These are phyloP conservation scores for Cylindrotheca closterium DNA, from an alignment of 108 stramenopile genomes.

Conservation along the genomic window DNA sequence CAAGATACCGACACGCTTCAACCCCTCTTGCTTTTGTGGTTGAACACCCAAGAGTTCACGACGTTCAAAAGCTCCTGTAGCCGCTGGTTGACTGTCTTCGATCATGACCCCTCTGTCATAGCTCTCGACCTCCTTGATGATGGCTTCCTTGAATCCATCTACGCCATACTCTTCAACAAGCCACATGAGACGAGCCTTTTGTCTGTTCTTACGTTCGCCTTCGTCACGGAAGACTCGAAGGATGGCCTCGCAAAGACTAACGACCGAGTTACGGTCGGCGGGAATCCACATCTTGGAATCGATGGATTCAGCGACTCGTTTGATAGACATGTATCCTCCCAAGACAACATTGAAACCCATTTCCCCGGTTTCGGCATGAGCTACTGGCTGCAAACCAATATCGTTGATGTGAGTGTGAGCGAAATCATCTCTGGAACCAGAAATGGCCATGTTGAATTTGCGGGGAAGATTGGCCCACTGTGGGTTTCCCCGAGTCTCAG, in stretches of 20 bases:
- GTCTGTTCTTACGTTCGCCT: slow-evolving; percentile 81
- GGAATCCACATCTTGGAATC: slow-evolving; percentile 86
- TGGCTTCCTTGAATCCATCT: slow-evolving; percentile 66
- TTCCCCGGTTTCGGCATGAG: slow-evolving; percentile 82
- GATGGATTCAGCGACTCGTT: slow-evolving; percentile 83
- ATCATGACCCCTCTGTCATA: slow-evolving; percentile 67
- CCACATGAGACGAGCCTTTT: slow-evolving; percentile 91
- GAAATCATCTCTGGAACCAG: slow-evolving; percentile 90
- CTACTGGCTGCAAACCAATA: slow-evolving; percentile 77
- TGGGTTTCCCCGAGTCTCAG: slow-evolving; percentile 82
- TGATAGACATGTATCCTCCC: slow-evolving; percentile 94
- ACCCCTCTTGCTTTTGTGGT: slow-evolving; percentile 83
- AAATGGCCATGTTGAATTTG: slow-evolving; percentile 94
- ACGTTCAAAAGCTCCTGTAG: slow-evolving; percentile 62
- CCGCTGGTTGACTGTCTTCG: slow-evolving; percentile 54
- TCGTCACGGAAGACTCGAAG: slow-evolving; percentile 90
- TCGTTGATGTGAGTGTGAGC: slow-evolving; percentile 96
- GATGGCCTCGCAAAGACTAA: slow-evolving; percentile 79
- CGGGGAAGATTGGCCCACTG: slow-evolving; percentile 87
- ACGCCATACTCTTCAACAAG: slow-evolving; percentile 91
- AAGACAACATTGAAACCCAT: slow-evolving; percentile 94
- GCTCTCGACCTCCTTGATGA: slow-evolving; percentile 71
- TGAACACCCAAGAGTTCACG: slow-evolving; percentile 90
- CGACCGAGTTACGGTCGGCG: slow-evolving; percentile 73
- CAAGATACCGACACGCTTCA: slow-evolving; percentile 82